A percentile compares a stretch with the other conserved stretches of the same genome.
Evolutionary conservation across 73 alveolate genomes (phyloP).

Genomic region (Vitrella brassicaformis): DNA sequence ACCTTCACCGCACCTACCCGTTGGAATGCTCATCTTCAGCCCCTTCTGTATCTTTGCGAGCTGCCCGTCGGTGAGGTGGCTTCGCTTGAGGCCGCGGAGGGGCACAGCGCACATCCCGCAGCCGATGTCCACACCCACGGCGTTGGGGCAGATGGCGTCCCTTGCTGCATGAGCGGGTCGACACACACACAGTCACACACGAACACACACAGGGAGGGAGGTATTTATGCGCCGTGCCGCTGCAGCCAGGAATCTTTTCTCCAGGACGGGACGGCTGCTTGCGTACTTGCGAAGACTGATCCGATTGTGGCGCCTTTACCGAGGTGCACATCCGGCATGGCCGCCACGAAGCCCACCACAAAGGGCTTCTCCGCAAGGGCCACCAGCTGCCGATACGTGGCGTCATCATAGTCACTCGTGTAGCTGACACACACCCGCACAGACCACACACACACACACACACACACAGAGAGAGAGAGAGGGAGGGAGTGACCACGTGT

Average conservation of each 20-base stretch:
- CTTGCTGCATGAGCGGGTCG: no score
- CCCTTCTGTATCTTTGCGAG: not conserved
- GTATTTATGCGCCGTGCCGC: no score
- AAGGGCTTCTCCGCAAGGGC: not conserved
- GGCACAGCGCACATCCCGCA: conserved; percentile 38
- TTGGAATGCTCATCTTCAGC: no score
- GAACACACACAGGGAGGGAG: no score
- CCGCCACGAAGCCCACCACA: not conserved
- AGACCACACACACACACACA: no score
- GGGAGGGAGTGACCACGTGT: no score
- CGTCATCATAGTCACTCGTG: not conserved
- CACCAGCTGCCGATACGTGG: not conserved
- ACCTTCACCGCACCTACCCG: no score
- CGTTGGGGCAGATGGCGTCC: conserved; percentile 42
- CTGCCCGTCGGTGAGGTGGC: not conserved
- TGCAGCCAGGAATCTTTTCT: no score
- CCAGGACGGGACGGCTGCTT: no score
- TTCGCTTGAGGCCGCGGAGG: not conserved
- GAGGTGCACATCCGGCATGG: not conserved
- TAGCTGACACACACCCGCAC: no score
- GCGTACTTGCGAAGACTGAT: conserved; percentile 38
- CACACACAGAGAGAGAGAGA: no score
- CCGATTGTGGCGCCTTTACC: conserved; percentile 45
- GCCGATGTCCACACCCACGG: conserved; percentile 48
- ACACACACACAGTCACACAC: no score